phyloP scores from a whole-genome alignment of 495 filamentous ascomycete genomes.

The Penicillium canescens region DNA sequence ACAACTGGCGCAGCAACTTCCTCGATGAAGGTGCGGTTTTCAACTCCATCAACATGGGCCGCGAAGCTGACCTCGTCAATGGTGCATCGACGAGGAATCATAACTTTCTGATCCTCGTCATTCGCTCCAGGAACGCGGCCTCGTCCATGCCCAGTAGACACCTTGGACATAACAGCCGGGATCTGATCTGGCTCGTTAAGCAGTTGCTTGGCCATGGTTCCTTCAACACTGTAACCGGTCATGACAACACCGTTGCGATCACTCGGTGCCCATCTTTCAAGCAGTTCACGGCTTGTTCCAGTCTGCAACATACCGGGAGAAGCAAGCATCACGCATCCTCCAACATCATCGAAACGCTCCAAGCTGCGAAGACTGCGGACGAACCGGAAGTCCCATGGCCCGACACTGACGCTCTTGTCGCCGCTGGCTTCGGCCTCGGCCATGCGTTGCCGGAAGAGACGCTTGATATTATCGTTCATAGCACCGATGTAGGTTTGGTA shows the following conservation, averaged over 20 bases:
- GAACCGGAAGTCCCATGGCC: slow-evolving; percentile 95
- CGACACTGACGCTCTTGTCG: slow-evolving; percentile 69
- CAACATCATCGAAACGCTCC: slow-evolving; percentile 94
- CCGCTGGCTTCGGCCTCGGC: slow-evolving; percentile 78
- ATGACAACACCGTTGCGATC: slow-evolving; percentile 95
- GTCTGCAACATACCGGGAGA: slow-evolving; percentile 97
- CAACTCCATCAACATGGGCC: slow-evolving; percentile 93
- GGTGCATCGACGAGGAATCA: slow-evolving; percentile 90
- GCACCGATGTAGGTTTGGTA: slow-evolving; percentile 96
- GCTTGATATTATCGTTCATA: slow-evolving; percentile 99
- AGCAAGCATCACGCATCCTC: slow-evolving; percentile 94
- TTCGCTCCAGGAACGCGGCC: slow-evolving; percentile 48
- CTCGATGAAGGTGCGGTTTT: slow-evolving; percentile 94
- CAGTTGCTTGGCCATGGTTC: slow-evolving; percentile 95
- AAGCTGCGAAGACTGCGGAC: slow-evolving; percentile 88
- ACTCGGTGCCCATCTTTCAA: slow-evolving; percentile 94
- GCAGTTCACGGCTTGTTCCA: slow-evolving; percentile 84
- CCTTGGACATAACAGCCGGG: slow-evolving; percentile 82
- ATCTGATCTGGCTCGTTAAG: slow-evolving; percentile 93
- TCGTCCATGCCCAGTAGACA: slow-evolving; percentile 56
- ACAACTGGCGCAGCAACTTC: slow-evolving; percentile 89
- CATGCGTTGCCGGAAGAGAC: slow-evolving; percentile 81
- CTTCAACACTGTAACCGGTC: slow-evolving; percentile 97
- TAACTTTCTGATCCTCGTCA: slow-evolving; percentile 71
- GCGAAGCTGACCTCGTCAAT: slow-evolving; percentile 93